phyloP scores from a whole-genome alignment of 768 basidiomycete species.

The Lactarius tabidus region DNA sequence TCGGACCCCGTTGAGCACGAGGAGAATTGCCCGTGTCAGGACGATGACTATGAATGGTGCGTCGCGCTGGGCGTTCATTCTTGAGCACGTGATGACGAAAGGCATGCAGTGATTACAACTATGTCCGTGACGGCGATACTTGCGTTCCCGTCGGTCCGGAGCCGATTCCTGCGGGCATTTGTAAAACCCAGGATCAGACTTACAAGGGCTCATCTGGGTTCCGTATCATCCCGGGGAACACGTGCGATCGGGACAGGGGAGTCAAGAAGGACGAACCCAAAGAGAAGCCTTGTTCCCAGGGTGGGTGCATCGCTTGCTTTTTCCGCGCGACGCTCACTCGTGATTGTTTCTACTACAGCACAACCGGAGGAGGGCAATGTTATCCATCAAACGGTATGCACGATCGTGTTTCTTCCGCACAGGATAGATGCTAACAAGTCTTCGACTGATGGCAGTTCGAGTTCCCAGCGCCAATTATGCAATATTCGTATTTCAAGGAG shows the following conservation, averaged over 20 bases:
- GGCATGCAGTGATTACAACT: constrained; percentile 79
- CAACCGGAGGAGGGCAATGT: constrained; percentile 76
- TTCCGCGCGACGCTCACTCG: background rate
- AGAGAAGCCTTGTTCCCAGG: constrained; percentile 74
- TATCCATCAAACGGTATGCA: constrained; percentile 66
- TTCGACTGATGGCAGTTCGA: constrained; percentile 44
- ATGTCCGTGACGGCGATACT: constrained; percentile 60
- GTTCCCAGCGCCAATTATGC: constrained; percentile 61
- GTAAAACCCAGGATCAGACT: constrained; percentile 49
- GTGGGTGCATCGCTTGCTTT: constrained; percentile 35
- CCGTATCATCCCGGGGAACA: constrained; percentile 88
- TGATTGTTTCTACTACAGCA: constrained; percentile 40
- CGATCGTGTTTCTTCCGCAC: background rate
- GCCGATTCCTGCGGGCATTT: constrained; percentile 73
- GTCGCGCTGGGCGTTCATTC: constrained; percentile 16
- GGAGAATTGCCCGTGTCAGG: constrained; percentile 76
- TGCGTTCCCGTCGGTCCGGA: constrained; percentile 90
- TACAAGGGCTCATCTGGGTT: constrained; percentile 92
- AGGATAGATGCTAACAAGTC: background rate
- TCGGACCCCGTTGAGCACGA: constrained; percentile 79
- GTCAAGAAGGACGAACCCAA: constrained; percentile 63
- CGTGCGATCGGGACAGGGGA: constrained; percentile 61
- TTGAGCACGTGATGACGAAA: background rate
- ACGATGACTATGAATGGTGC: constrained; percentile 93
- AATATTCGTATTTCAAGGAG: constrained; percentile 81